These are phyloP conservation scores for Aspergillus sp. DNA, from an alignment of 2,329 filamentous ascomycete species.

Conservation along the genomic window DNA sequence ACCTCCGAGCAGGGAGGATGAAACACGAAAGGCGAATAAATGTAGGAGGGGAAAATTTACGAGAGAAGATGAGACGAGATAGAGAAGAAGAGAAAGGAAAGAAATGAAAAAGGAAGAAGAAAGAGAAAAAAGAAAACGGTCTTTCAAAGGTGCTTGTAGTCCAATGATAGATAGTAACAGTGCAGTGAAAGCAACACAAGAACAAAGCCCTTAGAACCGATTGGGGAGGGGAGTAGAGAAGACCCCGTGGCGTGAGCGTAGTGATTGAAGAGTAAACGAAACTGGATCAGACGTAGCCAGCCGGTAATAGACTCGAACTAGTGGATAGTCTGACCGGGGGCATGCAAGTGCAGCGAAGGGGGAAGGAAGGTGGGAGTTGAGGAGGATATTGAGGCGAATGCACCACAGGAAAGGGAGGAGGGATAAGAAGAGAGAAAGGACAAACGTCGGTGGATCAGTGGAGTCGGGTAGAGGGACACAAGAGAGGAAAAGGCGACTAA, in stretches of 20 bases:
- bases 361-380: constrained; percentile 10
- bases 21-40: constrained; percentile 2
- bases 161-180: constrained; percentile 21
- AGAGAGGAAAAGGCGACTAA: constrained; percentile 18
- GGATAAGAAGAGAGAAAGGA: constrained; percentile 11
- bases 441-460: background rate
- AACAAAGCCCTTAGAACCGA: constrained; percentile 29
- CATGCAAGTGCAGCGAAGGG: constrained; percentile 8
- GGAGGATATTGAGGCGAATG: constrained; percentile 13
- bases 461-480: constrained; percentile 12
- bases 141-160: constrained; percentile 13
- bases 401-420: constrained; percentile 11
- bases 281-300: background rate
- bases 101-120: constrained; percentile 4
- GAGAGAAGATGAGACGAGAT: background rate
- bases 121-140: constrained; percentile 13
- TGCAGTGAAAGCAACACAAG: constrained; percentile 26
- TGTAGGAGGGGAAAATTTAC: background rate
- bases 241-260: constrained; percentile 18
- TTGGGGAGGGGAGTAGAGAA: constrained; percentile 3
- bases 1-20: constrained; percentile 4
- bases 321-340: constrained; percentile 13
- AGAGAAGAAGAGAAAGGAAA: background rate
- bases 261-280: constrained; percentile 3
- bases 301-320: constrained; percentile 12